These are phyloP conservation scores for Fomitopsis serialis DNA, from an alignment of 768 basidiomycete genomes.

Conservation along the genomic window DNA sequence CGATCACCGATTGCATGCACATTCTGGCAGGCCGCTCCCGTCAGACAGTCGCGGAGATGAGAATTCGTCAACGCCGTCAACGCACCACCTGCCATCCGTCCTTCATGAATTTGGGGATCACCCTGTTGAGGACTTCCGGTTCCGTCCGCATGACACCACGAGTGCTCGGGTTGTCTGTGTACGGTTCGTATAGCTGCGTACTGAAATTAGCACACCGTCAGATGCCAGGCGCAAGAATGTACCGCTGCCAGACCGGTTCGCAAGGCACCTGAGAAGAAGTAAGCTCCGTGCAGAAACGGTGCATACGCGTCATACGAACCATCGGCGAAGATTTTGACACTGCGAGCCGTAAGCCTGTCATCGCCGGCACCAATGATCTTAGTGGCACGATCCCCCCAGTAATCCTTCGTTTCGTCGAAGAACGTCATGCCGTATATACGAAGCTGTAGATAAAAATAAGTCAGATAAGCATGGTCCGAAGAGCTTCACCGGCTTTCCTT, in stretches of 20 bases:
- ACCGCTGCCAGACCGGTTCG: conserved; percentile 89
- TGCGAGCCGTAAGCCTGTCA: conserved; percentile 62
- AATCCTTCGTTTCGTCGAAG: conserved; percentile 56
- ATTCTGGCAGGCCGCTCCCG: conserved; percentile 54
- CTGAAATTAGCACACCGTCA: conserved; percentile 5
- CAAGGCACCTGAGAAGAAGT: conserved; percentile 57
- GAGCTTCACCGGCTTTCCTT: conserved; percentile 1
- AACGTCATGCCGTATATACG: conserved; percentile 76
- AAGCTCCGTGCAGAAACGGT: background rate
- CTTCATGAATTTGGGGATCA: conserved; percentile 64
- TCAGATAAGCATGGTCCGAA: background rate
- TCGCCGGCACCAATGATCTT: conserved; percentile 54
- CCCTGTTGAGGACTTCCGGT: conserved; percentile 51
- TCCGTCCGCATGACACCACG: conserved; percentile 75
- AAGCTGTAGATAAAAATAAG: conserved; percentile 35
- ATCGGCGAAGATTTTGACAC: conserved; percentile 77
- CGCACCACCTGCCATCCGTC: conserved; percentile 91
- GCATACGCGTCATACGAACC: conserved; percentile 30
- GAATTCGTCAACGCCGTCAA: background rate
- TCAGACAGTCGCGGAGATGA: background rate
- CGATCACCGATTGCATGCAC: conserved; percentile 86
- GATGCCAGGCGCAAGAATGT: conserved; percentile 16
- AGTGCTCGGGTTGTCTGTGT: conserved; percentile 71
- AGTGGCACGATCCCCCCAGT: conserved; percentile 65
- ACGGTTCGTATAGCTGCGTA: conserved; percentile 69